Evolutionary conservation across 2,329 filamentous ascomycete species (phyloP), one percentile per base, ranked within the genome.

Genomic region (Clonostachys rosea): DNA sequence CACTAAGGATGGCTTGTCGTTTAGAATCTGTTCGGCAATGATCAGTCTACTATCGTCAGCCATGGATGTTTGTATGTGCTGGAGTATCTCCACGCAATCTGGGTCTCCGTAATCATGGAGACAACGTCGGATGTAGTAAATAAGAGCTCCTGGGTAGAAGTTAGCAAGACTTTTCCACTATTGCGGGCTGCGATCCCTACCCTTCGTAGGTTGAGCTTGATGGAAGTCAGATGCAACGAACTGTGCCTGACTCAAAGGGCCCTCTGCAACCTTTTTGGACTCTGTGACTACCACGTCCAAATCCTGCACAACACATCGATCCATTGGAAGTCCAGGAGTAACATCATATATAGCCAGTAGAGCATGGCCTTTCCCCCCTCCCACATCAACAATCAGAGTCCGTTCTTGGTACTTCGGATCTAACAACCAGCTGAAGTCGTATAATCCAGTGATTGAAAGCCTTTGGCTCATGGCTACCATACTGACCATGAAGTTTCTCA

Each of bases 101-200:
- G 58, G 54, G 45, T 68, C 65, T 18, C 59, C 51, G 48, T 67
- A 70, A 47, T 70, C 62, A 48, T 70, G 67, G 2, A 70, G 58
- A 40, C 62, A 63, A 7, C 63, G 60, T 44, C 58, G 59, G 47
- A 65, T 63, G 53, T 58, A 63, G 53, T 70, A 70, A 12, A 66
- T 51, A 20, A 62, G 47, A 14, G 67, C 66, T 5, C 24, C 24
- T 30, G 6, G 9, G 4, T 30, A 30, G 24, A 30, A 10, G 24
- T 30, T 10, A 30, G 24, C 24, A 10, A 30, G 24, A 30, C 2
- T 2, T 6, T 10, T 30, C 9, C 4, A 30, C 4, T 30, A 10
- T 4, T 9, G 24, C 2, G 24, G 24, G 24, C 9, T 10, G 7
- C 8, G 8, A 30, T 30, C 3, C 24, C 24, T 30, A 10, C 60